Percentiles rank a stretch among this genome's conserved stretches.
phyloP scores from a whole-genome alignment of 805 yeast genomes.

The Lachancea dasiensis region DNA sequence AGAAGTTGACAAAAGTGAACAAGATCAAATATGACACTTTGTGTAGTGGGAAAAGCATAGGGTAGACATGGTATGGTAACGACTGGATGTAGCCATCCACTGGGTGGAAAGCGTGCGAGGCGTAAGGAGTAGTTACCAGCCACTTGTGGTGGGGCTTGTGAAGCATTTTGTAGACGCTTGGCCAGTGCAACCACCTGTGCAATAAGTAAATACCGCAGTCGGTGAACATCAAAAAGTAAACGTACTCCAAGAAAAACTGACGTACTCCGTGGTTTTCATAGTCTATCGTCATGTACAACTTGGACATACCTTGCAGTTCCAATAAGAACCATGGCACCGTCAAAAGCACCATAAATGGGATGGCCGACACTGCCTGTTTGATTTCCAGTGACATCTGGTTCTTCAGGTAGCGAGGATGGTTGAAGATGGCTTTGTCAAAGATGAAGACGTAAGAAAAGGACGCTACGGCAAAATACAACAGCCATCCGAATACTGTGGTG shows the following conservation, averaged over 20 bases:
- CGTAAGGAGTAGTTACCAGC: slow-evolving; percentile 98
- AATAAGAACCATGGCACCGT: slow-evolving; percentile 87
- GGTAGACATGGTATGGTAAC: slow-evolving; percentile 87
- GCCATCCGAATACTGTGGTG: slow-evolving; percentile 79
- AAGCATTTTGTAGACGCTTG: slow-evolving; percentile 70
- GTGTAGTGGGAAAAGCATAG: slow-evolving; percentile 87
- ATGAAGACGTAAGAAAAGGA: slow-evolving; percentile 68
- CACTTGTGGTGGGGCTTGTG: slow-evolving; percentile 99
- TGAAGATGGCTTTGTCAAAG: slow-evolving; percentile 83
- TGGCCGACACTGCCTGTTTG: slow-evolving; percentile 67
- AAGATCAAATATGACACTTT: slow-evolving; percentile 74
- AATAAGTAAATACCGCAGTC: slow-evolving; percentile 88
- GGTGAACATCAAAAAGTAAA: slow-evolving; percentile 82
- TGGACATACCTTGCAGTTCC: slow-evolving; percentile 80
- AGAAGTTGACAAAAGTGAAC: slow-evolving; percentile 88
- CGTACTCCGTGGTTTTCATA: slow-evolving; percentile 63
- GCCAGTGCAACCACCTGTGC: slow-evolving; percentile 94
- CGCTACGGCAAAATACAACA: slow-evolving; percentile 73
- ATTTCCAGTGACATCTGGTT: slow-evolving; percentile 88
- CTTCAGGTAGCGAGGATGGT: slow-evolving; percentile 93
- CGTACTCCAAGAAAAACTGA: slow-evolving; percentile 60
- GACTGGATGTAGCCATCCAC: slow-evolving; percentile 94
- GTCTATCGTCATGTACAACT: slow-evolving; percentile 59
- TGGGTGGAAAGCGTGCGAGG: slow-evolving; percentile 98
- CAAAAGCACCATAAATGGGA: slow-evolving; percentile 81